Evolutionary conservation across 2,329 filamentous ascomycete species (phyloP), one percentile per base, ranked within the genome.

Genomic region (Cladosporium sp.): DNA sequence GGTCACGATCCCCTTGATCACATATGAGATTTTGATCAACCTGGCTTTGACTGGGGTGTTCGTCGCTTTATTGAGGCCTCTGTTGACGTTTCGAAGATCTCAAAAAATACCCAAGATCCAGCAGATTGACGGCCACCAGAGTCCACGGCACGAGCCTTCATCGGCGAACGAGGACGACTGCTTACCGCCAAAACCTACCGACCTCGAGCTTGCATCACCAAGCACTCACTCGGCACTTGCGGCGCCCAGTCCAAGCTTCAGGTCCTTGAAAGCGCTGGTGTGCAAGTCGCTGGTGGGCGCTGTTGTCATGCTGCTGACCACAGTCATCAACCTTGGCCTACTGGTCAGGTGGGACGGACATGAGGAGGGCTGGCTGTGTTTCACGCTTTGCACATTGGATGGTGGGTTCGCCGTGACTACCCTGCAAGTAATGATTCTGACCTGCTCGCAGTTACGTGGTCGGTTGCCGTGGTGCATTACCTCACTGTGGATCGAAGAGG

Each of bases 331-430:
- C 44, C 43, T 73, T 1, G 58, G 55, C 0, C 50, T 68, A 9
- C 48, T 73, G 12, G 66, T 58, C 18, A 50, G 53, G 17, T 55
- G 66, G 13, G 39, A 58, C 4, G 69, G 68, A 1, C 56, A 61
- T 8, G 70, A 73, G 51, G 56, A 67, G 15, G 68, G 65, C 0
- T 73, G 70, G 69, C 52, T 73, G 4, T 73, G 71, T 51, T 63
- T 71, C 44, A 66, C 62, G 0, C 56, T 69, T 2, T 74, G 72
- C 56, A 68, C 63, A 2, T 54, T 70, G 9, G 71, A 74, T 51
- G 63, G 71, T 73, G 58, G 34, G 65, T 55, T 9, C 8, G n/a
- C 9, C 15, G 3, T 7, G 13, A 12, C 15, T 30, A 18, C n/a
- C 7, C 3, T 20, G 19, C 24, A 7, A 11, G 7, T 13, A 38